phyloP scores from a whole-genome alignment of 1,284 basidiomycete genomes.

The Trichosporon ovoides region DNA sequence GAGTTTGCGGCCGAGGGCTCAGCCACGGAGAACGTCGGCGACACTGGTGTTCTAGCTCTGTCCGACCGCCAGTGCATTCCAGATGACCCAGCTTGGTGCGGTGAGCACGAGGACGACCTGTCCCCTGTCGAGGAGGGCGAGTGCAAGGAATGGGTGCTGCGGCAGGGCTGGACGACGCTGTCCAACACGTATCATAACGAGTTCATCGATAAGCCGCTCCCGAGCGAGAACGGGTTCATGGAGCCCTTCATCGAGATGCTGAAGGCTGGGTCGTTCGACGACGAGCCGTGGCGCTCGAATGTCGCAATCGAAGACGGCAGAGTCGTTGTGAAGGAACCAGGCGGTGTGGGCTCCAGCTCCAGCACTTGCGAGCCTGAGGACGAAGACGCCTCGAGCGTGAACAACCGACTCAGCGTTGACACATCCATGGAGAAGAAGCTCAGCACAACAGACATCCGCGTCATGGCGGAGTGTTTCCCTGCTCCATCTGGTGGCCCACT shows the following conservation, averaged over 20 bases:
- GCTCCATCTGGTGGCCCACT: neutral
- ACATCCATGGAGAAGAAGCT: neutral
- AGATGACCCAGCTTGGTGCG: neutral
- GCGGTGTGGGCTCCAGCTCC: neutral
- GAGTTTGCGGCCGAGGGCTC: slow-evolving; percentile 1
- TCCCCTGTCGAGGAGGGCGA: neutral
- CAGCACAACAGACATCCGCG: neutral
- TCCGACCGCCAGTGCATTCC: slow-evolving; percentile 1
- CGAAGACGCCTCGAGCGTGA: neutral
- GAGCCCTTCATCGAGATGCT: slow-evolving; percentile 1
- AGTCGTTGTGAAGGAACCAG: neutral
- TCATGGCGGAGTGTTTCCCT: neutral
- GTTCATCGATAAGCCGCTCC: neutral
- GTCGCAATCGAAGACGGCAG: neutral
- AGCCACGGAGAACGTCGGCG: neutral
- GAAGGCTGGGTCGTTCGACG: neutral
- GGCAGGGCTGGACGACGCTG: neutral
- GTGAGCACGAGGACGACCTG: neutral
- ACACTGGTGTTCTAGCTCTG: neutral
- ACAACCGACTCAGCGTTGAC: neutral
- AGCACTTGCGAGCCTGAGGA: neutral
- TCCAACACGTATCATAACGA: slow-evolving; percentile 1
- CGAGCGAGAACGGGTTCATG: neutral
- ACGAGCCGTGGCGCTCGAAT: neutral
- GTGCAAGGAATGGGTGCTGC: slow-evolving; percentile 4